Evolutionary conservation across 352 stramenopile species (phyloP), one percentile per base, ranked within the genome.

Genomic region (Globisporangium camurandrum): DNA sequence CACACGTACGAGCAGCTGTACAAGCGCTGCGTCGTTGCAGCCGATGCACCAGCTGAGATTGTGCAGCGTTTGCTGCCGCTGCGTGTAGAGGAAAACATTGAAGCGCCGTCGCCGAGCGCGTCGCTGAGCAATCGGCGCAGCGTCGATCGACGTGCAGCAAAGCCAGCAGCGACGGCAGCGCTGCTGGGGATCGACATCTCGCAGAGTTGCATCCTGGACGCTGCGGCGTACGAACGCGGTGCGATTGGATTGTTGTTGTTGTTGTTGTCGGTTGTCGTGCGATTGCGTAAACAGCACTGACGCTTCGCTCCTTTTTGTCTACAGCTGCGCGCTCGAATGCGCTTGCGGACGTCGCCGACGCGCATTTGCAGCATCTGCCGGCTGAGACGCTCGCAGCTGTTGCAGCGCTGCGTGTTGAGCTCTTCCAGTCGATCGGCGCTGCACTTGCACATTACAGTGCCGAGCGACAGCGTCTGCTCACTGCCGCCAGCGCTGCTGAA

Each of bases 1-100:
- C 51, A 48, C 5, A 46, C 28, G n/a, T 88, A 88, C 49, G 60
- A 75, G 39, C 41, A 66, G 39, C 62, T 71, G 38, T 88, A 85
- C 56, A 45, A 75, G 36, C 33, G 66, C 3, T 82, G 71, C 36
- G 58, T 74, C 16, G 54, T 64, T n/a, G n/a, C n/a, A n/a, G n/a
- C n/a, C n/a, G n/a, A n/a, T n/a, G n/a, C n/a, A n/a, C n/a, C n/a
- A n/a, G n/a, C n/a, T n/a, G n/a, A n/a, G n/a, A n/a, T n/a, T n/a
- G n/a, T 86, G 3, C 48, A 83, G 17, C 71, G 53, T 24, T 19
- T 62, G 10, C 17, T 59, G 24, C 36, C 51, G n/a, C n/a, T n/a
- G n/a, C n/a, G n/a, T n/a, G n/a, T n/a, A n/a, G n/a, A n/a, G n/a
- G n/a, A n/a, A n/a, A n/a, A n/a, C n/a, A n/a, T n/a, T n/a, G n/a